Percentiles rank a stretch among this genome's conserved stretches.
These are phyloP conservation scores for Borovskyia barvae DNA, from an alignment of 208 protist genomes.

Conservation along the genomic window DNA sequence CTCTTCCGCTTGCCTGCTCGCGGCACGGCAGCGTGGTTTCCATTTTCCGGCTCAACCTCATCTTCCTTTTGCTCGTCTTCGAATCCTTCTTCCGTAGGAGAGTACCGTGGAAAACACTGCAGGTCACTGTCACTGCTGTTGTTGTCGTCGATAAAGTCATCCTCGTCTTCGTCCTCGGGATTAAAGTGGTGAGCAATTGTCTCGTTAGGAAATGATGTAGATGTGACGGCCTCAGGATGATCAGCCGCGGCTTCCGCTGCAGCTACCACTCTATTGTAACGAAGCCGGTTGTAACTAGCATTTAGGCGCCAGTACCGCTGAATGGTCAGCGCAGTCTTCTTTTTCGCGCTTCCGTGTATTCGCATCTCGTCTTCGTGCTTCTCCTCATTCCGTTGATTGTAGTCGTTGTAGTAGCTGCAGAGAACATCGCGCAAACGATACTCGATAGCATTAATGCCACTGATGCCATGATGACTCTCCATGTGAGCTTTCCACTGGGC, in stretches of 20 bases:
- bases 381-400: slow-evolving; percentile 63
- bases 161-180: slow-evolving; percentile 26
- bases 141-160: slow-evolving; percentile 40
- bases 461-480: slow-evolving; percentile 42
- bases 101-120: slow-evolving; percentile 21
- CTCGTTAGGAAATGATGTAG: slow-evolving; percentile 51
- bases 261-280: slow-evolving; percentile 85
- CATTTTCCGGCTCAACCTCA: slow-evolving; percentile 3
- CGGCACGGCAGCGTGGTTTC: neutral
- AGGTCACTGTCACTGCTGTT: slow-evolving; percentile 13
- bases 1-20: slow-evolving; percentile 8
- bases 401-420: slow-evolving; percentile 72
- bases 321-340: slow-evolving; percentile 37
- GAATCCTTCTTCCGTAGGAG: slow-evolving; percentile 8
- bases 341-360: slow-evolving; percentile 12
- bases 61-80: slow-evolving; percentile 7
- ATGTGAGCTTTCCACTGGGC: slow-evolving; percentile 63
- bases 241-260: slow-evolving; percentile 41
- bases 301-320: slow-evolving; percentile 80
- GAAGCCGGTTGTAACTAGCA: slow-evolving; percentile 78
- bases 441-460: slow-evolving; percentile 36
- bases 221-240: slow-evolving; percentile 32
- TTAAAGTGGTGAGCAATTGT: slow-evolving; percentile 37
- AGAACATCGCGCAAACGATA: slow-evolving; percentile 74
- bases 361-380: slow-evolving; percentile 22